phyloP scores from a whole-genome alignment of 768 basidiomycete species.

The Crucibulum laeve region DNA sequence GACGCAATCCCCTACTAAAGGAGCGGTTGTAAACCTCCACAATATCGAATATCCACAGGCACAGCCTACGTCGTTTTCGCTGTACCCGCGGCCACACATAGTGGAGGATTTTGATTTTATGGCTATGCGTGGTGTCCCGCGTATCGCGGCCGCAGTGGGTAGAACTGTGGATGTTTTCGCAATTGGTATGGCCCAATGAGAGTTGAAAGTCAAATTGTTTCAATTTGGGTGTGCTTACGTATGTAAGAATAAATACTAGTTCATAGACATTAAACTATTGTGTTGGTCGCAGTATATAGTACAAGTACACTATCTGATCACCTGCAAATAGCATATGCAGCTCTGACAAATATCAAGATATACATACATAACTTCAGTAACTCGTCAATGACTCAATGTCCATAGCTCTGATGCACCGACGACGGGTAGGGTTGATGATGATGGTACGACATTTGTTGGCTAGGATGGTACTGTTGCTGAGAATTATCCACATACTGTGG shows the following conservation, averaged over 20 bases:
- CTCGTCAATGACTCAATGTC: no score
- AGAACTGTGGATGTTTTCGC: conserved; percentile 54
- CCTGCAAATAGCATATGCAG: no score
- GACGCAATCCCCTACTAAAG: conserved; percentile 49
- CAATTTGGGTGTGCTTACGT: conserved; percentile 9
- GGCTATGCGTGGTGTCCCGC: conserved; percentile 50
- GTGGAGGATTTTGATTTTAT: conserved; percentile 79
- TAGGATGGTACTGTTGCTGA: conserved; percentile 14
- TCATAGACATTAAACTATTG: no score
- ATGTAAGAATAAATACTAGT: conserved; percentile 3
- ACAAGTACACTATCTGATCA: no score
- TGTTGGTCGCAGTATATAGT: no score
- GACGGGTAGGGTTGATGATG: conserved; percentile 16
- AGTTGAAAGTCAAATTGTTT: neutral
- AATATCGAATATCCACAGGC: conserved; percentile 61
- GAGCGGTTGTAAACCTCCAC: conserved; percentile 68
- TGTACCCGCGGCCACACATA: conserved; percentile 60
- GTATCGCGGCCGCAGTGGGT: conserved; percentile 67
- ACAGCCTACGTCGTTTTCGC: conserved; percentile 53
- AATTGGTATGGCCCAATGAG: conserved; percentile 55
- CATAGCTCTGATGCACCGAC: no score
- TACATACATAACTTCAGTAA: no score
- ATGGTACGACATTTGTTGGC: conserved; percentile 24
- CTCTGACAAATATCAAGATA: no score
- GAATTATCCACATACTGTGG: conserved; percentile 9